Evolutionary conservation across 371 early-diverging fungal genomes (phyloP), one percentile per base, ranked within the genome.

Genomic region (Mortierella sp.): DNA sequence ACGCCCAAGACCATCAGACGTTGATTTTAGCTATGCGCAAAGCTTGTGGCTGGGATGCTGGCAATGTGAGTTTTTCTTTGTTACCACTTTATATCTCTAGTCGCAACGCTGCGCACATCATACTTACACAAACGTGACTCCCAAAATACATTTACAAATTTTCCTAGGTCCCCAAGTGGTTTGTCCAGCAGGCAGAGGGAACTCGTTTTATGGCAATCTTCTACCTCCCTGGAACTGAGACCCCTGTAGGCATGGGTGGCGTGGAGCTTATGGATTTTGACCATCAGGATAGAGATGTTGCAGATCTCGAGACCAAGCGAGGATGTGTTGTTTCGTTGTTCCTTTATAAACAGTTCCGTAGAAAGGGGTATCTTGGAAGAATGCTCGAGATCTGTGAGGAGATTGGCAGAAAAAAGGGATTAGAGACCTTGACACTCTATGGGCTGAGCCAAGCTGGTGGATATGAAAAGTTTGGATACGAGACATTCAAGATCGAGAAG

Each of bases 311-410:
- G 14, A 59, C 71, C 3, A 65, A 72, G 57, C 81, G 81, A 28
- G 81, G 81, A 14, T 75, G 81, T 45, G 37, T 80, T 22, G 81
- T 80, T 24, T 80, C 81, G 2, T 28, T 80, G 18, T 80, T 80
- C 59, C 66, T 80, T 9, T 80, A 80, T 66, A 80, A 75, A 28
- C 35, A 75, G 18, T 75, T 64, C 60, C 81, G 81, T 22, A 66
- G 76, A 8, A 51, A 69, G 20, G 73, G 81, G 0, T 80, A 80
- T 43, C 60, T 80, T 14, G 72, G 75, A 37, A 55, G 39, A 26
- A 69, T 80, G 47, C 32, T 80, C 18, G 20, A 52, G 10, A 57
- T 75, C 5, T 72, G 68, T 52, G 81, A 80, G 22, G 76, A 75
- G 32, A 67, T 80, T 28, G 75, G 66, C 1, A 64, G 66, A 5